Conservation (phyloP, 1,284 basidiomycete genomes). For the Ustilago shanxiensis region DNA sequence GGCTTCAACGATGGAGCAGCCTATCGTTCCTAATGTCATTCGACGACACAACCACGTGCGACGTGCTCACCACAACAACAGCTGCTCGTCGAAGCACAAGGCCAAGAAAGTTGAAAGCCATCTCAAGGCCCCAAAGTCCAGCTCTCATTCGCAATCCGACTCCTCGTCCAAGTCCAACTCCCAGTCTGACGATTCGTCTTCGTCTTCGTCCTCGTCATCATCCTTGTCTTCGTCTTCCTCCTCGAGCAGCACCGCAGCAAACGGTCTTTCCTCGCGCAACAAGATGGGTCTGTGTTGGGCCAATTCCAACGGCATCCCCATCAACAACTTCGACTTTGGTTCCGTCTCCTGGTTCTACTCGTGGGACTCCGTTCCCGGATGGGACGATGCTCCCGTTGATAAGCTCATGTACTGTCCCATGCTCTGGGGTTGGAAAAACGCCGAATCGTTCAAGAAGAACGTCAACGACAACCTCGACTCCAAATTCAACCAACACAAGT, state of each 20-base stretch:
- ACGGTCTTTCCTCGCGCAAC: conserved; percentile 28
- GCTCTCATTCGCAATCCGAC: conserved; percentile 9
- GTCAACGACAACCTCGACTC: conserved; percentile 52
- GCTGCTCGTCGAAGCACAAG: conserved; percentile 34
- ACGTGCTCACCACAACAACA: conserved; percentile 19
- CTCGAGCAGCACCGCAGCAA: conserved; percentile 20
- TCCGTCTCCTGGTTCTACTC: conserved; percentile 63
- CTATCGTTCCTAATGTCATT: conserved; percentile 27
- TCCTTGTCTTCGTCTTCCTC: conserved; percentile 33
- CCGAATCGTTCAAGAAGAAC: conserved; percentile 48
- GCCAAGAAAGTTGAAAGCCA: conserved; percentile 21
- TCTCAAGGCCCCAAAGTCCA: conserved; percentile 9
- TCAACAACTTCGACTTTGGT: conserved; percentile 49
- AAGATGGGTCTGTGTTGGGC: conserved; percentile 64
- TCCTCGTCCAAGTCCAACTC: conserved; percentile 9
- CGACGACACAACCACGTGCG: conserved; percentile 35
- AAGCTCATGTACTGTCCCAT: conserved; percentile 65
- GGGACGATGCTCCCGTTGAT: conserved; percentile 50
- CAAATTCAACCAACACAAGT: conserved; percentile 57
- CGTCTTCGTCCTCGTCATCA: conserved; percentile 30
- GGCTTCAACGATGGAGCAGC: conserved; percentile 36
- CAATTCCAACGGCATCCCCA: conserved; percentile 56
- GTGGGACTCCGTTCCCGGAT: conserved; percentile 55
- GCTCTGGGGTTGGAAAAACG: conserved; percentile 61
- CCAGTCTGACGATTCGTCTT: conserved; percentile 10